phyloP scores from a whole-genome alignment of 2,329 filamentous ascomycete genomes.

The Verticillium alfalfae region DNA sequence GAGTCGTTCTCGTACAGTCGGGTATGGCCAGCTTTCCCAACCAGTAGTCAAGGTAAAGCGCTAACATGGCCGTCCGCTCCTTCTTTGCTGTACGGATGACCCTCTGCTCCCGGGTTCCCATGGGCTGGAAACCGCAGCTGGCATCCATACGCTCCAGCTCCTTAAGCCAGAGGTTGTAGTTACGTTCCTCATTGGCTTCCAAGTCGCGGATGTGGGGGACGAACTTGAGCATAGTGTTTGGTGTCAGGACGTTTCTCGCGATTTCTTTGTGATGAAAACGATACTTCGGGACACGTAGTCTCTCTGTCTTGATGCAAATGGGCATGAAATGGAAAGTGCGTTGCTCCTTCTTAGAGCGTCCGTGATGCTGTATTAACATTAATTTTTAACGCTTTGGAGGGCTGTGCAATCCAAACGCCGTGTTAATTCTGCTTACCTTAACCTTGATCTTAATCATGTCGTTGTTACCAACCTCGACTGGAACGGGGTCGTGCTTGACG shows the following conservation, averaged over 20 bases:
- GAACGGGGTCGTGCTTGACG: conserved; percentile 28
- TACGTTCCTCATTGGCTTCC: conserved; percentile 48
- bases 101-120: conserved; percentile 44
- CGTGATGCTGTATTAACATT: conserved; percentile 30
- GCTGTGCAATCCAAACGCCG: too few species aligned
- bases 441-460: conserved; percentile 42
- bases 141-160: conserved; percentile 53
- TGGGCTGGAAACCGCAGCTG: conserved; percentile 50
- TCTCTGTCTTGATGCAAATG: conserved; percentile 42
- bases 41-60: conserved; percentile 50
- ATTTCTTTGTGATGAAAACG: conserved; percentile 57
- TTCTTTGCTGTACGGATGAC: conserved; percentile 40
- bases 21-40: conserved; percentile 42
- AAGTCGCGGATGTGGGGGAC: conserved; percentile 55
- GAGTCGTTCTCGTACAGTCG: conserved; percentile 43
- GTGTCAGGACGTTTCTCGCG: conserved; percentile 52
- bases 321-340: conserved; percentile 34
- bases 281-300: conserved; percentile 50
- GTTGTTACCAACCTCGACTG: conserved; percentile 20
- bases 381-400: neutral
- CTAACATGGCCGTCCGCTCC: conserved; percentile 45
- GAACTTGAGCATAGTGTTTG: conserved; percentile 55
- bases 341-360: conserved; percentile 37
- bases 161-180: conserved; percentile 51
- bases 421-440: conserved; percentile 31